phyloP scores from a whole-genome alignment of 2,329 filamentous ascomycete genomes.

The Ceratocystis variospora region DNA sequence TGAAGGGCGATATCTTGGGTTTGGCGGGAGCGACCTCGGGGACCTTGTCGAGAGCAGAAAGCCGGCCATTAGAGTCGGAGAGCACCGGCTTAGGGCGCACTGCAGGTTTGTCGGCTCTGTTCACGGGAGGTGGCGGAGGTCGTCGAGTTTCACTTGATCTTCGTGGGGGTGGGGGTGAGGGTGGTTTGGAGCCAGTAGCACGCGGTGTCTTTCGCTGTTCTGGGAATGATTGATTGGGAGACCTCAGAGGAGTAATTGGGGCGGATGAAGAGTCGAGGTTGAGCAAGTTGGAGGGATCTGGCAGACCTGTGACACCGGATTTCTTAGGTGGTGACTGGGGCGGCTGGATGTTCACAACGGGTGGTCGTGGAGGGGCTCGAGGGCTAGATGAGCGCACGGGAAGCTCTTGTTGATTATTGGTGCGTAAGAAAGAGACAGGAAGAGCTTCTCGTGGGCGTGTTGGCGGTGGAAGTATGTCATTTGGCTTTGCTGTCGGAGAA shows the following conservation, averaged over 20 bases:
- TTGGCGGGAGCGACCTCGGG: conserved; percentile 22
- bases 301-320: conserved; percentile 26
- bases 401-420: conserved; percentile 22
- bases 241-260: conserved; percentile 38
- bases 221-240: conserved; percentile 35
- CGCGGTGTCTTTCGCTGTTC: conserved; percentile 38
- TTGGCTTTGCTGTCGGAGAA: conserved; percentile 32
- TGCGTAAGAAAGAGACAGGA: conserved; percentile 22
- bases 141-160: conserved; percentile 46
- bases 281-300: conserved; percentile 28
- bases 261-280: conserved; percentile 32
- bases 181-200: conserved; percentile 36
- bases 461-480: conserved; percentile 25
- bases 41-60: conserved; percentile 7
- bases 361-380: conserved; percentile 30
- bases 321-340: conserved; percentile 53
- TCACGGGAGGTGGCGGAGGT: conserved; percentile 55
- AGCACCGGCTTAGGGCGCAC: conserved; percentile 24
- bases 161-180: conserved; percentile 50
- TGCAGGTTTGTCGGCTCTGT: conserved; percentile 57
- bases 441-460: conserved; percentile 23
- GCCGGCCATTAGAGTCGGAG: conserved; percentile 23
- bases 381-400: conserved; percentile 16
- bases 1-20: conserved; percentile 59
- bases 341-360: conserved; percentile 54